A percentile compares a stretch with the other conserved stretches of the same genome.
phyloP scores from a whole-genome alignment of 2,329 filamentous ascomycete genomes.

The Periconia sp. region DNA sequence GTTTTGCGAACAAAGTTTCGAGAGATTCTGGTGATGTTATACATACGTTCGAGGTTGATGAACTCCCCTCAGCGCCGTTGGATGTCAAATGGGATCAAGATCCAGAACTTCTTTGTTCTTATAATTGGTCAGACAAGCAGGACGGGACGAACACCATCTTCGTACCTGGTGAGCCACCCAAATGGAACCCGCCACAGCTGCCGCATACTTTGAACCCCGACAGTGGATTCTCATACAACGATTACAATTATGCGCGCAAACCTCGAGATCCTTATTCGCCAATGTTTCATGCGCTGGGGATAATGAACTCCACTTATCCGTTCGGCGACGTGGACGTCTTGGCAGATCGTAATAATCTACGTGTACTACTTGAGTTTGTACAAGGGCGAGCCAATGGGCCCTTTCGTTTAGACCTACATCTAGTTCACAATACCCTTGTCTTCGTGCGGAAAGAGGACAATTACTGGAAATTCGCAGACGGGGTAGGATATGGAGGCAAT shows the following conservation, averaged over 20 bases:
- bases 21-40: background rate
- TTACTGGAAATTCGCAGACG: constrained; percentile 27
- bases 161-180: constrained; percentile 33
- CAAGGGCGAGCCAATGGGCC: constrained; percentile 30
- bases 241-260: constrained; percentile 37
- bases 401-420: constrained; percentile 30
- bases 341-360: constrained; percentile 37
- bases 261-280: constrained; percentile 29
- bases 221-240: constrained; percentile 25
- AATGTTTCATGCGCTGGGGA: constrained; percentile 30
- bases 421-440: constrained; percentile 31
- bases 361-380: constrained; percentile 30
- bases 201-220: constrained; percentile 27
- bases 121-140: constrained; percentile 33
- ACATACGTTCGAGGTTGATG: background rate
- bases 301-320: constrained; percentile 27
- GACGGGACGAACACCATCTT: constrained; percentile 34
- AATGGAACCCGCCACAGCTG: constrained; percentile 23
- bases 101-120: constrained; percentile 33
- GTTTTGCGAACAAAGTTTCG: background rate
- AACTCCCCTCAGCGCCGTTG: background rate
- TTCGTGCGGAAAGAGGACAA: constrained; percentile 31
- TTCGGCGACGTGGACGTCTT: constrained; percentile 32
- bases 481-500: constrained; percentile 25
- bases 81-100: constrained; percentile 30